Conservation (phyloP, 352 stramenopile genomes). For the Pythium aristosporum region DNA sequence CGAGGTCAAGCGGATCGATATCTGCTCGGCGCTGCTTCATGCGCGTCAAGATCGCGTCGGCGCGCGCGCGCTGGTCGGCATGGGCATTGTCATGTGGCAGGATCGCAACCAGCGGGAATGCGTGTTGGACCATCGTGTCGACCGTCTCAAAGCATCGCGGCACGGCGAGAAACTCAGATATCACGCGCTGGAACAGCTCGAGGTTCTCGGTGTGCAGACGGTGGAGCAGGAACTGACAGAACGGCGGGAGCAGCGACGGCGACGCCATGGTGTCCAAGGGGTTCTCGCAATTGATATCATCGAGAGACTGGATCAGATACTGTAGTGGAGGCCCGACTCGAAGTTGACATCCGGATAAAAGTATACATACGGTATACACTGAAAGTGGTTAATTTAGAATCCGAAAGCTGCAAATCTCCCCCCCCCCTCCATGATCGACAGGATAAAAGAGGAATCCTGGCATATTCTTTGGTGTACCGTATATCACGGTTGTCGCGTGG, state of each 20-base stretch:
- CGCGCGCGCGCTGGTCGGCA: constrained; percentile 1
- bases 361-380: no score
- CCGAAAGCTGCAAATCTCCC: no score
- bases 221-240: constrained; percentile 17
- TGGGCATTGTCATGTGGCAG: constrained; percentile 7
- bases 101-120: constrained; percentile 18
- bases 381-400: no score
- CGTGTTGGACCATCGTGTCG: constrained; percentile 12
- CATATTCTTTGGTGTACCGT: no score
- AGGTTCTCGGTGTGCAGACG: constrained; percentile 16
- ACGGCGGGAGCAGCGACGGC: constrained; percentile 19
- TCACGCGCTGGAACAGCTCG: constrained; percentile 14
- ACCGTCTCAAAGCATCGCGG: constrained; percentile 12
- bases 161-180: constrained; percentile 1
- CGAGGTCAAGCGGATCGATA: neutral
- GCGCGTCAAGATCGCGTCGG: constrained; percentile 10
- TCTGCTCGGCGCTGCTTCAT: neutral
- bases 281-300: no score
- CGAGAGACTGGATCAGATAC: no score
- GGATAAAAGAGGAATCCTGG: no score
- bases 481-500: no score
- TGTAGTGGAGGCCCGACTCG: no score
- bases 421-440: no score
- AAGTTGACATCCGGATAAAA: no score
- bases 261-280: neutral